Base-by-base conservation (phyloP, 495 filamentous ascomycete species). In the Lasiosphaeria hispida region DNA sequence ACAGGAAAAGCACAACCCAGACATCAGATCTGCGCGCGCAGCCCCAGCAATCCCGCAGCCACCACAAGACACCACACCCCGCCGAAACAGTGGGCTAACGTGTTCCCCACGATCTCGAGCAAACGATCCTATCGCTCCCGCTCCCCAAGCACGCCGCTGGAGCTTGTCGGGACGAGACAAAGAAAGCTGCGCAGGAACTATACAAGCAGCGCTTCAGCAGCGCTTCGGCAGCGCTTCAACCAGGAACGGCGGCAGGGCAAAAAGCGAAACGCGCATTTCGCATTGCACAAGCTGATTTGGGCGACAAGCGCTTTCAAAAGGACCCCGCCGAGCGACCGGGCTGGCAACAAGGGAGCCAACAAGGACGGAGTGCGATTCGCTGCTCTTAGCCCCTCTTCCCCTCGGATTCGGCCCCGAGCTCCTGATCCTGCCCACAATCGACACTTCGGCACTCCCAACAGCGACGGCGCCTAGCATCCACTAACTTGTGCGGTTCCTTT, bases 211-310 rank as follows among this genome's bases (percentile, higher is more conserved):
- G 23, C 23, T 30, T 30, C 40, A 36, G 52, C 23, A 2, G 23
- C 23, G 23, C 23, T 30, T 30, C 40, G n/a, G n/a, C n/a, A 36
- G 52, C 36, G 49, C 49, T 52, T 52, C 35, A 15, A 39, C 35
- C 35, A 52, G 49, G 49, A 17, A 40, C 36, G 10, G 49, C 35
- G n/a, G 1, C 49, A 34, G 36, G 18, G 15, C 34, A 36, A 36
- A 15, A 52, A 36, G 33, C 49, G 49, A 52, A 52, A 39, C 49
- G 35, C 49, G 49, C 49, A 52, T 52, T 52, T 15, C 49, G 14
- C 49, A 52, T 52, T 52, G 36, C 49, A 36, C 49, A 52, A 52
- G 49, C 49, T 40, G 36, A 52, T 36, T 37, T 52, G 35, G 10
- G 14, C 35, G 49, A 15, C 35, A 34, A 51, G 13, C 2, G 43